Evolutionary conservation across 1,284 basidiomycete species (phyloP).

Genomic region (Cystobasidium sp.): DNA sequence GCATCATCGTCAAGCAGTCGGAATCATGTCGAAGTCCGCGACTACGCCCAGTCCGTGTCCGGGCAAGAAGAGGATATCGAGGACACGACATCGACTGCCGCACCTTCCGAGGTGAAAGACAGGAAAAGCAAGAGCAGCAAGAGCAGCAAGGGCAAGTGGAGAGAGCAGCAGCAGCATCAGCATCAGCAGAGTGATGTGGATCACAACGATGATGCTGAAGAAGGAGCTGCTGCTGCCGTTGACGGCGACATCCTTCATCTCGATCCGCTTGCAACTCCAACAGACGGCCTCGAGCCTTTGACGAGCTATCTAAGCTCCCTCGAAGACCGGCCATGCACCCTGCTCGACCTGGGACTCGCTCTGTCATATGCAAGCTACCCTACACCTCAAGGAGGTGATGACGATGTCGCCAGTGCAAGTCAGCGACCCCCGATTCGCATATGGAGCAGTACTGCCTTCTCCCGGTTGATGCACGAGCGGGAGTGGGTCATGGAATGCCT

Average conservation of each 20-base stretch:
- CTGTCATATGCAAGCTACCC: conserved; percentile 24
- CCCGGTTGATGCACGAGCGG: conserved; percentile 1
- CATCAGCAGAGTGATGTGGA: neutral
- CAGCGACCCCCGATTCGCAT: conserved; percentile 16
- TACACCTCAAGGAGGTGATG: neutral
- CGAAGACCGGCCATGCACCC: conserved; percentile 14
- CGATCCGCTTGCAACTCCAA: neutral
- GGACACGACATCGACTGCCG: neutral
- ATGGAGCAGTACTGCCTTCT: conserved; percentile 15
- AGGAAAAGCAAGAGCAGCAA: neutral
- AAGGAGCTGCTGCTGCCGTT: neutral
- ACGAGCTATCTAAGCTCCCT: conserved; percentile 13
- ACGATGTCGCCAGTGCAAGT: neutral
- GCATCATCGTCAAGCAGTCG: neutral
- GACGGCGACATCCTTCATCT: neutral
- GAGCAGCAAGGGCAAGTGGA: conserved; percentile 2
- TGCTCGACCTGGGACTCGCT: conserved; percentile 17
- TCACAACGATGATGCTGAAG: neutral
- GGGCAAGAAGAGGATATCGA: neutral
- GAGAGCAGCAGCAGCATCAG: neutral
- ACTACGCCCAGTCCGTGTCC: neutral
- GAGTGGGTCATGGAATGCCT: conserved; percentile 23
- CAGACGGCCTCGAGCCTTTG: conserved; percentile 16
- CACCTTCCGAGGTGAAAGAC: neutral
- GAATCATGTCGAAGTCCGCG: conserved; percentile 6